Evolutionary conservation across 306 rosid species (phyloP), one percentile per base, ranked within the genome.

Genomic region (Datisca glomerata): DNA sequence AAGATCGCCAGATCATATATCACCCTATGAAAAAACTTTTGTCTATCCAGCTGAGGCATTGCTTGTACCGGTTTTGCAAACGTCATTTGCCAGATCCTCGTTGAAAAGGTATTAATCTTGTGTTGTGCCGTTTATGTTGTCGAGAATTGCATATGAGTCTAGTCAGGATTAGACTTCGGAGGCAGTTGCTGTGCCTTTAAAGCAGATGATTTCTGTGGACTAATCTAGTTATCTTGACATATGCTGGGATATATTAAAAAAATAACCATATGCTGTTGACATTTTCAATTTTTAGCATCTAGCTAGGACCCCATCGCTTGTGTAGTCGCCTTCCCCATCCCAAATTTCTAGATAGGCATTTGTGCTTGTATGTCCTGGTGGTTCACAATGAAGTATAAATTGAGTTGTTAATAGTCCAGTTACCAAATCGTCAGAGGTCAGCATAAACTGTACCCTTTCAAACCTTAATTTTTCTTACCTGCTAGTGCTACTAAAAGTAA

Each of bases 21-120:
- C 77, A 31, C 63, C 58, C 63, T 63, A 66, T 64, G 82, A 70
- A 56, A 89, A 72, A 54, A 77, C 81, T 53, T 80, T 84, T 67
- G 67, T 89, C 41, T 89, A 84, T 68, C 91, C 98, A 14, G 69
- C 93, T 11, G 95, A 83, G 68, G 86, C 95, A 16, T 94, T 89
- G 56, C 79, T 89, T 58, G 86, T 80, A 49, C 94, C 94, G 16
- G 57, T 85, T 53, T 64, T 80, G 63, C 93, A 72, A 61, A 68
- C 92, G 10, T 76, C 93, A 42, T 71, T 66, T 65, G 78, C 84
- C 24, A 73, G 81, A 63, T 80, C 91, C 21, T 89, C 98, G 60
- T 58, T 89, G 66, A 77, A 70, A 72, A 84, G 93, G 98, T 87
- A 63, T 49, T 34, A 48, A 10, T 20, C 25, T 14, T 48, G 17